phyloP scores from a whole-genome alignment of 73 alveolate species.

The Paraurostyla sp. region DNA sequence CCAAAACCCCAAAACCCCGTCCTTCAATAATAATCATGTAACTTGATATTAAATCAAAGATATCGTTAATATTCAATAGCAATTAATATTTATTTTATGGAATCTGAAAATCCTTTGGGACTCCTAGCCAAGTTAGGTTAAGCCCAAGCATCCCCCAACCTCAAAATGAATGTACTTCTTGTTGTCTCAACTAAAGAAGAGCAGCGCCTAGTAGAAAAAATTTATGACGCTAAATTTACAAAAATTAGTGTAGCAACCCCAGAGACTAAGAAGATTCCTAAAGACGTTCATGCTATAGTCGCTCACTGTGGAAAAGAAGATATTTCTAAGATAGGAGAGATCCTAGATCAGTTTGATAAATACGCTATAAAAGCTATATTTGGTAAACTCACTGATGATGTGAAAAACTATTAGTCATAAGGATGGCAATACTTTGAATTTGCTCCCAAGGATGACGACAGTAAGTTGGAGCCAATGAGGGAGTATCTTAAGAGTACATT shows the following conservation, averaged over 20 bases:
- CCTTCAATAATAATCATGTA: too few relatives aligned
- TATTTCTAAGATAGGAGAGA: background rate
- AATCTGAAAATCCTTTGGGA: too few relatives aligned
- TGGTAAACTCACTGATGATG: slow-evolving; percentile 42
- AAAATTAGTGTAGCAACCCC: background rate
- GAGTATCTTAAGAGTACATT: slow-evolving; percentile 6
- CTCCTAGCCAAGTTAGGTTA: too few relatives aligned
- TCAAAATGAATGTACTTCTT: slow-evolving; percentile 13
- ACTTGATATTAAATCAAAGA: too few relatives aligned
- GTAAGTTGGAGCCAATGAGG: background rate
- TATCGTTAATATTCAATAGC: too few relatives aligned
- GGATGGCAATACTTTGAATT: slow-evolving; percentile 23
- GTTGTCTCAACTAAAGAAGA: slow-evolving; percentile 22
- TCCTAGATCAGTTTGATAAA: background rate
- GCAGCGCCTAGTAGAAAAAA: background rate
- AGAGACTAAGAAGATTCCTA: background rate
- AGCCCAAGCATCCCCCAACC: too few relatives aligned
- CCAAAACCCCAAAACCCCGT: too few relatives aligned
- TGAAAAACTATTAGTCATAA: background rate
- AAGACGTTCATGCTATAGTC: slow-evolving; percentile 42
- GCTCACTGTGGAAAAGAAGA: slow-evolving; percentile 40
- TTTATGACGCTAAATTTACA: slow-evolving; percentile 9
- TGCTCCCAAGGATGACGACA: background rate
- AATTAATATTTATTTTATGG: too few relatives aligned
- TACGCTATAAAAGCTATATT: background rate